Base-by-base conservation (phyloP, 176 grass and related monocot species). In the Oryza glaberrima region DNA sequence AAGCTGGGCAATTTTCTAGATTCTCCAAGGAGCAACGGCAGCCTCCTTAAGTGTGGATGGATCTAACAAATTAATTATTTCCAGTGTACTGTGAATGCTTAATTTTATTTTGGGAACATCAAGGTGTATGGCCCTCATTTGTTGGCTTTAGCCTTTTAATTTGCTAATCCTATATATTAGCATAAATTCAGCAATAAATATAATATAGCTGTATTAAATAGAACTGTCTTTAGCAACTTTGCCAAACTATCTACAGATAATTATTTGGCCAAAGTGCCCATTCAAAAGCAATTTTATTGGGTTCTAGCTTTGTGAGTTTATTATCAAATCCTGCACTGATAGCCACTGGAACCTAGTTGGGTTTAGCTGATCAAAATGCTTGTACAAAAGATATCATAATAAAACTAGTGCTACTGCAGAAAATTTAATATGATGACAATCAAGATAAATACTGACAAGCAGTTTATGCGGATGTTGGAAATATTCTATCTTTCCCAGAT, bases 301-400 rank as follows among this genome's bases (percentile, higher is more conserved):
- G 16, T 51, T 61, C 41, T 90, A 70, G 63, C 63, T 86, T 90
- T 90, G 60, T n/a, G 41, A 75, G 61, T 87, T 87, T 83, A 83
- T 83, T 83, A 87, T 80, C 76, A 80, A 80, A 75, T 71, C 19
- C 23, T 79, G 26, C 23, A 44, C 26, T 46, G 10, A 9, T 72
- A 30, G 25, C 10, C 74, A 74, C 60, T 90, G 78, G 6, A 70
- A 69, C 26, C 56, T 51, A 75, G 47, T 49, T 69, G 17, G 11
- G 23, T 75, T 80, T 69, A 56, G 32, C 12, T 77, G 38, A 82
- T 54, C 19, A 66, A 73, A 73, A 7, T 82, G 51, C 3, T 23
- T 69, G 7, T 49, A 45, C 23, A 86, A 4, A 74, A n/a, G 28
- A 56, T 52, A 23, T 61, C 25, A 4, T 45, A 14, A 45, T 61